These are phyloP conservation scores for Aspergillus panamensis DNA, from an alignment of 495 filamentous ascomycete genomes.

Conservation along the genomic window DNA sequence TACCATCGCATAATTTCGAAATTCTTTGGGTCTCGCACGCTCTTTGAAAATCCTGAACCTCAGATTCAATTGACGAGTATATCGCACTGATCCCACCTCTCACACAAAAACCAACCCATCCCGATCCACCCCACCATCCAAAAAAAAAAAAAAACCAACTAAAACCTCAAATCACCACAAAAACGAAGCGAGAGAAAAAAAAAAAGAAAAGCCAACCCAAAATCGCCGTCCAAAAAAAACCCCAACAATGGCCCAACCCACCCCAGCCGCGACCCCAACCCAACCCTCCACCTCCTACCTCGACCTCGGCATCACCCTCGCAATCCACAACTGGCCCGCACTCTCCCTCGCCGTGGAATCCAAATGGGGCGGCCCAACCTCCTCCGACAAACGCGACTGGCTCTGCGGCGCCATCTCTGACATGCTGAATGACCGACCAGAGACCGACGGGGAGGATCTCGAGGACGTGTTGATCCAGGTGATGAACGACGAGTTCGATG, in stretches of 20 bases:
- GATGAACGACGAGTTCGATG: slow-evolving; percentile 94
- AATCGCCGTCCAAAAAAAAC: no score
- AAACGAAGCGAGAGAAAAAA: not conserved
- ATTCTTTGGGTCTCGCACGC: no score
- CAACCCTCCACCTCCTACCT: slow-evolving; percentile 49
- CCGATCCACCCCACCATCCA: no score
- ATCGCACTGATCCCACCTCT: no score
- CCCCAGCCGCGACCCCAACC: slow-evolving; percentile 21
- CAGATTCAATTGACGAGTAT: no score
- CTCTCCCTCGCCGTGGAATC: slow-evolving; percentile 84
- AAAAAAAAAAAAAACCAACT: slow-evolving; percentile 13
- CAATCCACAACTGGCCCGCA: slow-evolving; percentile 78
- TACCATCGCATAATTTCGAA: not conserved
- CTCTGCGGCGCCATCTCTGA: slow-evolving; percentile 87
- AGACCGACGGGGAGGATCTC: slow-evolving; percentile 77
- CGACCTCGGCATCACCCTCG: slow-evolving; percentile 76
- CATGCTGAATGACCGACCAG: slow-evolving; percentile 64
- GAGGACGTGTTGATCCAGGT: slow-evolving; percentile 81
- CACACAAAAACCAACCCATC: no score
- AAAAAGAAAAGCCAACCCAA: not conserved
- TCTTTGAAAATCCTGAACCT: no score
- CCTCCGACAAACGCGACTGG: slow-evolving; percentile 89
- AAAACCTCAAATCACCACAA: not conserved
- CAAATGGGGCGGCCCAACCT: slow-evolving; percentile 84
- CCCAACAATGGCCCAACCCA: slow-evolving; percentile 26